phyloP scores from a whole-genome alignment of 129 eudicot species.

The Scalesia atractyloides region DNA sequence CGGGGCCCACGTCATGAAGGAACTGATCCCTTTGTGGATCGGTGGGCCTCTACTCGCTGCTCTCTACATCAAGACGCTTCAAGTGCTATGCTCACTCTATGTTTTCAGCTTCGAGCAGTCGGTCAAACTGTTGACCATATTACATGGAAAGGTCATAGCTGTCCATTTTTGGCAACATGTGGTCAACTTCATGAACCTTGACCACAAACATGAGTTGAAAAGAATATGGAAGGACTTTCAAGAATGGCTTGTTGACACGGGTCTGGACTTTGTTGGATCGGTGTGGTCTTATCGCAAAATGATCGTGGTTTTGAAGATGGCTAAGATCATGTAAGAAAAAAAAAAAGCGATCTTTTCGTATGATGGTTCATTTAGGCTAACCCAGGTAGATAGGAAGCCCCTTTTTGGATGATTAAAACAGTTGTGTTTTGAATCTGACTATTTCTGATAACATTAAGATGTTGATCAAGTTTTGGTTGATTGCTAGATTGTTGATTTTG shows the following conservation, averaged over 20 bases:
- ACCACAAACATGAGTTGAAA: constrained; percentile 35
- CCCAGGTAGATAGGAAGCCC: background rate
- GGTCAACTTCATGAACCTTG: constrained; percentile 36
- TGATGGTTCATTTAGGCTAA: constrained; percentile 4
- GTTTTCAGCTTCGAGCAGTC: too few species aligned
- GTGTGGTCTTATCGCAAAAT: constrained; percentile 76
- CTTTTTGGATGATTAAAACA: background rate
- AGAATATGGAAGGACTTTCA: constrained; percentile 34
- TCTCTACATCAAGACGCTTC: constrained; percentile 50
- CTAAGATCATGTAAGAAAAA: constrained; percentile 46
- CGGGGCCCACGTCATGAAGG: constrained; percentile 65
- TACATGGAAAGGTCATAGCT: too few species aligned
- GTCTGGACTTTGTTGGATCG: constrained; percentile 55
- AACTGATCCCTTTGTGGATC: constrained; percentile 70
- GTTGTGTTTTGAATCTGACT: too few species aligned
- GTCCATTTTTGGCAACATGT: too few species aligned
- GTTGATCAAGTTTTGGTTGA: too few species aligned
- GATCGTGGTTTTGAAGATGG: constrained; percentile 57
- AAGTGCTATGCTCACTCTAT: constrained; percentile 3
- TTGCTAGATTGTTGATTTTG: too few species aligned
- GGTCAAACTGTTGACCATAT: too few species aligned
- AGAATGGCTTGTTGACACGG: constrained; percentile 42
- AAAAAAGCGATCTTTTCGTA: background rate
- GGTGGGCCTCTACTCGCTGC: constrained; percentile 57
- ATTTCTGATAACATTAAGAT: too few species aligned